These are phyloP conservation scores for Kregervanrija pseudodelftensis DNA, from an alignment of 805 yeast species.

Conservation along the genomic window DNA sequence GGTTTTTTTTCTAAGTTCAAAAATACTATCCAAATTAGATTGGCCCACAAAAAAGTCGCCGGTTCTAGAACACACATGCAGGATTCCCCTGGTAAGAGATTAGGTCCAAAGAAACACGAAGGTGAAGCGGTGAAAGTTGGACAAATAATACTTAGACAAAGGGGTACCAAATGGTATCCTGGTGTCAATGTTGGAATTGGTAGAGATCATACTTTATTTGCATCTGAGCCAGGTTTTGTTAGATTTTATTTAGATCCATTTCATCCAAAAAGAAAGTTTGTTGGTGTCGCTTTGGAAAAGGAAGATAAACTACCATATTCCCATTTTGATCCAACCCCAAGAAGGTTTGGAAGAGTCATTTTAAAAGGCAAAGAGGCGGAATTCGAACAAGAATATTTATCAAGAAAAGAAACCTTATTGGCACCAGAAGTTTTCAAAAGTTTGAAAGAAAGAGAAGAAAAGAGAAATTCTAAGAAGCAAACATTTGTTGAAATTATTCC, in stretches of 20 bases:
- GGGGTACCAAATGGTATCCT: constrained; percentile 92
- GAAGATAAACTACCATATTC: constrained; percentile 72
- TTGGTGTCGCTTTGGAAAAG: constrained; percentile 73
- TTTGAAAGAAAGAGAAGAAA: constrained; percentile 33
- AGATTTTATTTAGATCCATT: constrained; percentile 91
- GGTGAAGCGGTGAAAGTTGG: constrained; percentile 73
- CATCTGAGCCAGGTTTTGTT: constrained; percentile 88
- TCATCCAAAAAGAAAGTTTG: constrained; percentile 86
- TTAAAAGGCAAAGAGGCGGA: constrained; percentile 47
- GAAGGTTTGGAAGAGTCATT: constrained; percentile 72
- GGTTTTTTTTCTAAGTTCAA: constrained; percentile 18
- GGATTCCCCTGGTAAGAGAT: constrained; percentile 90
- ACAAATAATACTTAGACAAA: constrained; percentile 83
- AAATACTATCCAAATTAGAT: constrained; percentile 50
- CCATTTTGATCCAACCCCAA: constrained; percentile 80
- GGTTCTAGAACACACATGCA: constrained; percentile 92
- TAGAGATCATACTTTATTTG: constrained; percentile 86
- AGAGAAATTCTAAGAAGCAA: constrained; percentile 27
- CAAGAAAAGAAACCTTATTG: constrained; percentile 59
- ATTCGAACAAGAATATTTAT: constrained; percentile 52
- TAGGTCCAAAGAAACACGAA: constrained; percentile 86
- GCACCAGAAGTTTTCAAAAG: constrained; percentile 43
- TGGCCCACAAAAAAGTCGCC: constrained; percentile 88
- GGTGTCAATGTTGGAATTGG: constrained; percentile 91
- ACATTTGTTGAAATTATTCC: constrained; percentile 28